phyloP scores from a whole-genome alignment of 2,329 filamentous ascomycete genomes.

The Talaromyces sp. region DNA sequence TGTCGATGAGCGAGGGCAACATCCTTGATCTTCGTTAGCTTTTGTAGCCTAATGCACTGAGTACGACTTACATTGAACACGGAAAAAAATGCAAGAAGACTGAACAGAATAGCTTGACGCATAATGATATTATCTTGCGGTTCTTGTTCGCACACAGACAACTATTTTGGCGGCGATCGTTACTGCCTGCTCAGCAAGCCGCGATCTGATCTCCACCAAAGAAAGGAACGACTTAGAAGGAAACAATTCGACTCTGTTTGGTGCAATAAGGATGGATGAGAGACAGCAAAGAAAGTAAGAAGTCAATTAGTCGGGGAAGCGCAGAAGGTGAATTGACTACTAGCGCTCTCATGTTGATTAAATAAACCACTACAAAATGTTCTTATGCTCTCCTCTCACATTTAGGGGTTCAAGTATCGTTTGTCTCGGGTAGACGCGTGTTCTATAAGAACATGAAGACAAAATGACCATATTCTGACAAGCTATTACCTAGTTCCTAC shows the following conservation, averaged over 20 bases:
- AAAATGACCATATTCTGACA: not conserved
- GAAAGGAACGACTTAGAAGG: not conserved
- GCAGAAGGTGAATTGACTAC: not conserved
- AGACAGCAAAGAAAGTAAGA: not conserved
- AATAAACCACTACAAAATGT: not conserved
- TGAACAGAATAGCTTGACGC: not conserved
- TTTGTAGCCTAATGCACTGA: not conserved
- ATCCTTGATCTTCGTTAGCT: not conserved
- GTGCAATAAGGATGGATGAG: not conserved
- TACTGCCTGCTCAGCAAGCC: conserved; percentile 1
- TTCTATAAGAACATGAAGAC: not conserved
- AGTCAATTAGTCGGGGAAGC: not conserved
- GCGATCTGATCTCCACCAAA: not conserved
- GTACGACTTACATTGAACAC: not conserved
- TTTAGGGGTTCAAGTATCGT: not conserved
- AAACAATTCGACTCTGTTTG: not conserved
- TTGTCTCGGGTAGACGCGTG: not conserved
- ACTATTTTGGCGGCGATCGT: not conserved
- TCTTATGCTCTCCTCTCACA: not conserved
- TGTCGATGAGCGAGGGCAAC: not conserved
- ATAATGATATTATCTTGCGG: not conserved
- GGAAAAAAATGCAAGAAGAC: not conserved
- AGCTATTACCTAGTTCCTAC: not conserved
- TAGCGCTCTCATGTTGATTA: conserved; percentile 6
- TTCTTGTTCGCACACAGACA: not conserved